Evolutionary conservation across 768 basidiomycete species (phyloP).

Genomic region (Cystobasidium tubakii): DNA sequence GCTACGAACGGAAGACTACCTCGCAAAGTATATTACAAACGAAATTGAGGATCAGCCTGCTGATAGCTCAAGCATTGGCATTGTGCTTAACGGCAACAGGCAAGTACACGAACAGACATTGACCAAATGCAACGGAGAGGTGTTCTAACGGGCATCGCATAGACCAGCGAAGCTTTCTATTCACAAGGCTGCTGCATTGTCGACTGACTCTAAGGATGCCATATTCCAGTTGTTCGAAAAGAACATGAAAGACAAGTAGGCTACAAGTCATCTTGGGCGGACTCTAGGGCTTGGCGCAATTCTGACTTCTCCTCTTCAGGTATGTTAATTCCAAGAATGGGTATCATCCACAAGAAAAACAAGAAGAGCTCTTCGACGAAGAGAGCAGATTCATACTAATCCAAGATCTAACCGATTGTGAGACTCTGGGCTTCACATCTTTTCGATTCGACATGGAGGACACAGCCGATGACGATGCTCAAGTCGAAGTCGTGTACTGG

Average conservation of each 20-base stretch:
- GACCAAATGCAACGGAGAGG: too few species aligned
- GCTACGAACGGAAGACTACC: neutral
- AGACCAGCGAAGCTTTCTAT: neutral
- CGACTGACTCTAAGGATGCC: conserved; percentile 47
- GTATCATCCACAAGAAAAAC: conserved; percentile 60
- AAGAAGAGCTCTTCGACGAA: conserved; percentile 59
- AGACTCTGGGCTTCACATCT: conserved; percentile 53
- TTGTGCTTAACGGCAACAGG: neutral
- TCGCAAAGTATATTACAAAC: neutral
- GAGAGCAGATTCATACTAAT: conserved; percentile 62
- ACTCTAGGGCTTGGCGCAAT: too few species aligned
- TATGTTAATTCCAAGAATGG: conserved; percentile 60
- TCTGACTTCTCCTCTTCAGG: conserved; percentile 49
- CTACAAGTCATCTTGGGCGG: too few species aligned
- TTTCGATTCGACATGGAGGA: conserved; percentile 73
- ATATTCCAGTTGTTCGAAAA: conserved; percentile 57
- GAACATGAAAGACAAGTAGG: conserved; percentile 59
- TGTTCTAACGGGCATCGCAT: too few species aligned
- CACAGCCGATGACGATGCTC: conserved; percentile 41
- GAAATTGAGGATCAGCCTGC: neutral
- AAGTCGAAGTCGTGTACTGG: conserved; percentile 64
- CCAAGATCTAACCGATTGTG: conserved; percentile 38
- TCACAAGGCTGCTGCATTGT: neutral
- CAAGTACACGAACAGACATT: too few species aligned
- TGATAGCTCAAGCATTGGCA: neutral